Percentiles rank a stretch among this genome's conserved stretches.
Conservation (phyloP, 345 rosid genomes). For the Gossypium bickii region DNA sequence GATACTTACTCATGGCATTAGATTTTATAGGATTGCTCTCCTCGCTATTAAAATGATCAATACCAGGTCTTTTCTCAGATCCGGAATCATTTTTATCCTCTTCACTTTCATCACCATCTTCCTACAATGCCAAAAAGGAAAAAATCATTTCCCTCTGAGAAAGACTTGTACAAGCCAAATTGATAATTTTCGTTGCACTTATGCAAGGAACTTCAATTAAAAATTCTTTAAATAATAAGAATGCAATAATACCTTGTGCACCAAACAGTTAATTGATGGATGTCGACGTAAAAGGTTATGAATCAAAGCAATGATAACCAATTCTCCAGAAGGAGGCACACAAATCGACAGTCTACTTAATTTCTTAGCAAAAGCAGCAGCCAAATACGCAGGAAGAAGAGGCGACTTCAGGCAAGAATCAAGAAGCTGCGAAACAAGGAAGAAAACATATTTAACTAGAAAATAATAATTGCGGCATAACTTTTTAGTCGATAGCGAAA, state of each 20-base stretch:
- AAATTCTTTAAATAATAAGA: background rate
- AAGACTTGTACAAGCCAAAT: background rate
- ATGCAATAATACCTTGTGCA: constrained; percentile 53
- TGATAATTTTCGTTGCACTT: background rate
- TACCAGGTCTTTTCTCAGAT: constrained; percentile 36
- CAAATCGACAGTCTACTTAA: constrained; percentile 73
- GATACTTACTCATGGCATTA: constrained; percentile 68
- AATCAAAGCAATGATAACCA: constrained; percentile 75
- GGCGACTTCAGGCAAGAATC: constrained; percentile 88
- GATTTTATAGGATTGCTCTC: constrained; percentile 66
- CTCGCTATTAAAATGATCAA: constrained; percentile 60
- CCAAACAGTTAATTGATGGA: constrained; percentile 90
- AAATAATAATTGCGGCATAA: background rate
- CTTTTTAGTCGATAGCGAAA: background rate
- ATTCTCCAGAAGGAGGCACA: constrained; percentile 78
- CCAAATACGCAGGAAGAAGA: constrained; percentile 95
- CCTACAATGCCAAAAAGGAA: constrained; percentile 33
- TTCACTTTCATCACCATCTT: constrained; percentile 33
- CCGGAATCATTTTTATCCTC: constrained; percentile 24
- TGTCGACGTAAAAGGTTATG: constrained; percentile 83
- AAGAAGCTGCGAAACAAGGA: constrained; percentile 63
- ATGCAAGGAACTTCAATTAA: background rate
- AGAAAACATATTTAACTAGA: background rate
- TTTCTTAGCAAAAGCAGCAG: constrained; percentile 91
- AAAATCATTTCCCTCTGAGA: background rate